Percentiles rank a stretch among this genome's conserved stretches.
These are phyloP conservation scores for Diplodia corticola DNA, from an alignment of 2,329 filamentous ascomycete species.

Conservation along the genomic window DNA sequence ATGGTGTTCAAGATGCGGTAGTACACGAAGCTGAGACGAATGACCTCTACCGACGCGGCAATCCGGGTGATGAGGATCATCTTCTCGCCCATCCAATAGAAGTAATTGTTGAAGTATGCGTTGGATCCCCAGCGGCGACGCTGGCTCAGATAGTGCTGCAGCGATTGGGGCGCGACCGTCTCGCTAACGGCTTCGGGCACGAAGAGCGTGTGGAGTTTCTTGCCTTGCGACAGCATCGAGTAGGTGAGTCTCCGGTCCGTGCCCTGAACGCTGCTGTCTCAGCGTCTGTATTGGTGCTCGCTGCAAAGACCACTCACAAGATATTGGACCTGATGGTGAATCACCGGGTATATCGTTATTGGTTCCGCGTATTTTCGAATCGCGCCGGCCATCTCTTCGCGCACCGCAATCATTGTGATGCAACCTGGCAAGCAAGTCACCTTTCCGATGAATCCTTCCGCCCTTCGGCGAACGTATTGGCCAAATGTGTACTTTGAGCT, in stretches of 20 bases:
- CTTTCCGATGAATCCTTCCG: constrained; percentile 28
- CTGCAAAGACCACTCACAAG: constrained; percentile 8
- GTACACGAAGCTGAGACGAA: constrained; percentile 37
- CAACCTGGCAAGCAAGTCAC: constrained; percentile 30
- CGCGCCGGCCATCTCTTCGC: constrained; percentile 29
- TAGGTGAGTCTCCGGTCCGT: constrained; percentile 30
- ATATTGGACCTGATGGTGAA: constrained; percentile 30
- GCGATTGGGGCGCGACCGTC: constrained; percentile 37
- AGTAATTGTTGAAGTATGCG: constrained; percentile 43
- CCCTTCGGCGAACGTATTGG: constrained; percentile 29
- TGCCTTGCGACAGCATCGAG: constrained; percentile 28
- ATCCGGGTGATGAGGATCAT: constrained; percentile 36
- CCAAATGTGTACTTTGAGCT: constrained; percentile 27
- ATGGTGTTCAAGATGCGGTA: constrained; percentile 38
- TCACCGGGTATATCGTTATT: constrained; percentile 27
- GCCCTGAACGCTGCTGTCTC: constrained; percentile 12
- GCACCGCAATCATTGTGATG: constrained; percentile 31
- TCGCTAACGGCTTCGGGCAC: constrained; percentile 38
- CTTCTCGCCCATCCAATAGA: constrained; percentile 35
- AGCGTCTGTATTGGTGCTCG: background rate
- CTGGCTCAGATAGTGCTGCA: constrained; percentile 39
- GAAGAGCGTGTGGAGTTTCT: constrained; percentile 32
- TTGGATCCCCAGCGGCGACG: constrained; percentile 40
- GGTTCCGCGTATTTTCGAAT: constrained; percentile 30
- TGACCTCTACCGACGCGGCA: constrained; percentile 34